Base-by-base conservation (phyloP, 164 flowering plant genomes). In the Malania oleifera region DNA sequence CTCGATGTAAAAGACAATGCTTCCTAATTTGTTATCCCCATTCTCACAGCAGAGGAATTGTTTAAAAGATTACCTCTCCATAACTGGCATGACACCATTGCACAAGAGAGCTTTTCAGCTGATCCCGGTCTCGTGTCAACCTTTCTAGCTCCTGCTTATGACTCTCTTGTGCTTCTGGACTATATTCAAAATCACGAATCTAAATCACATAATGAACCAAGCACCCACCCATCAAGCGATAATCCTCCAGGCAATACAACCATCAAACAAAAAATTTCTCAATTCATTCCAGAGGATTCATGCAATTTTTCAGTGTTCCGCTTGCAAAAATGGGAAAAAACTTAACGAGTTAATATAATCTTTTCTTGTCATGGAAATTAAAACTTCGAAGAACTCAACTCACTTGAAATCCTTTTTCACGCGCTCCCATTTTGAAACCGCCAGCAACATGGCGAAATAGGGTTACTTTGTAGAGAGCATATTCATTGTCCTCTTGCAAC, bases 11-110 rank as follows among this genome's bases (percentile, higher is more conserved):
- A n/a, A n/a, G n/a, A n/a, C n/a, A n/a, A n/a, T n/a, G n/a, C n/a
- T n/a, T n/a, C n/a, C n/a, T n/a, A n/a, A n/a, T n/a, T n/a, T n/a
- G n/a, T n/a, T n/a, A n/a, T n/a, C n/a, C n/a, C n/a, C n/a, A n/a
- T n/a, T n/a, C n/a, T n/a, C n/a, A n/a, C n/a, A n/a, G n/a, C n/a
- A n/a, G n/a, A n/a, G n/a, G n/a, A n/a, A n/a, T n/a, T n/a, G n/a
- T n/a, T n/a, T n/a, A n/a, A n/a, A 19, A 53, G 19, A 31, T 19
- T 75, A 90, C 99, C 99, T 91, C 99, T 35, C 97, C 97, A 61
- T 93, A 93, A 76, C 96, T 88, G 59, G 88, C 65, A 54, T 86
- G 88, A 74, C 93, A 93, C 99, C 99, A 90, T 53, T 90, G 97
- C 69, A 93, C 61, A 57, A 93, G 86, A 56, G 91, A 80, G 67